A percentile compares a stretch with the other conserved stretches of the same genome.
phyloP scores from a whole-genome alignment of 2,329 filamentous ascomycete species.

The Tympanopsis confertula region DNA sequence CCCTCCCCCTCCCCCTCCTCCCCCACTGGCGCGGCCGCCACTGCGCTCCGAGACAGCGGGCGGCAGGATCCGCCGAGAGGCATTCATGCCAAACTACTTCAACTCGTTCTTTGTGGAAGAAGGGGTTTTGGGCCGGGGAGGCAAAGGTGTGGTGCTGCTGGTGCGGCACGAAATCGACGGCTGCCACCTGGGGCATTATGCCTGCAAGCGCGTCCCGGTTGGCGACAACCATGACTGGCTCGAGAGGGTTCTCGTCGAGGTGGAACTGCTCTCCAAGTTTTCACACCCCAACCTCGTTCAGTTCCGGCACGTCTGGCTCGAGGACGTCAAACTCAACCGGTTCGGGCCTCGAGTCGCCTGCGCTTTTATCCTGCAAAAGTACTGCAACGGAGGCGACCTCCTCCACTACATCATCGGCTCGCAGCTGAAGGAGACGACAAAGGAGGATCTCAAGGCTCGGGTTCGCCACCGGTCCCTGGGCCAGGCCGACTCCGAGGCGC shows the following conservation, averaged over 20 bases:
- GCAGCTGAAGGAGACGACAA: slow-evolving; percentile 50
- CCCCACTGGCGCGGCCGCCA: slow-evolving; percentile 5
- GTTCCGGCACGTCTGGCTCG: slow-evolving; percentile 94
- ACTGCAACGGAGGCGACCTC: slow-evolving; percentile 87
- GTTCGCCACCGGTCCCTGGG: slow-evolving; percentile 74
- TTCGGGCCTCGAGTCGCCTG: slow-evolving; percentile 90
- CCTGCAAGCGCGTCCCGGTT: slow-evolving; percentile 92
- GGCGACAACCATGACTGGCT: slow-evolving; percentile 91
- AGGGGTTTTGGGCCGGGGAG: slow-evolving; percentile 72
- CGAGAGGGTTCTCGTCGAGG: slow-evolving; percentile 86
- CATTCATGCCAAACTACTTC: slow-evolving; percentile 90
- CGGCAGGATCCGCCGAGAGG: slow-evolving; percentile 70
- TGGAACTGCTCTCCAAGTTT: slow-evolving; percentile 80
- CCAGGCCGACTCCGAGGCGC: slow-evolving; percentile 51
- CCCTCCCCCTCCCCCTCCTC: slow-evolving; percentile 3
- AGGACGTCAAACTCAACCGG: slow-evolving; percentile 70
- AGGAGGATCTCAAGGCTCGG: slow-evolving; percentile 79
- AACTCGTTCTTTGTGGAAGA: slow-evolving; percentile 87
- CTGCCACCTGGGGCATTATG: slow-evolving; percentile 78
- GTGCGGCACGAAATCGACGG: slow-evolving; percentile 87
- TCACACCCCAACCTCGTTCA: slow-evolving; percentile 93
- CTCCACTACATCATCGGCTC: slow-evolving; percentile 75
- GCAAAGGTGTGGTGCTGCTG: slow-evolving; percentile 89
- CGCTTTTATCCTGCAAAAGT: slow-evolving; percentile 94
- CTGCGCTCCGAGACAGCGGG: slow-evolving; percentile 32